Conservation (phyloP, 2,329 filamentous ascomycete species). For the Metarhizium rileyi region DNA sequence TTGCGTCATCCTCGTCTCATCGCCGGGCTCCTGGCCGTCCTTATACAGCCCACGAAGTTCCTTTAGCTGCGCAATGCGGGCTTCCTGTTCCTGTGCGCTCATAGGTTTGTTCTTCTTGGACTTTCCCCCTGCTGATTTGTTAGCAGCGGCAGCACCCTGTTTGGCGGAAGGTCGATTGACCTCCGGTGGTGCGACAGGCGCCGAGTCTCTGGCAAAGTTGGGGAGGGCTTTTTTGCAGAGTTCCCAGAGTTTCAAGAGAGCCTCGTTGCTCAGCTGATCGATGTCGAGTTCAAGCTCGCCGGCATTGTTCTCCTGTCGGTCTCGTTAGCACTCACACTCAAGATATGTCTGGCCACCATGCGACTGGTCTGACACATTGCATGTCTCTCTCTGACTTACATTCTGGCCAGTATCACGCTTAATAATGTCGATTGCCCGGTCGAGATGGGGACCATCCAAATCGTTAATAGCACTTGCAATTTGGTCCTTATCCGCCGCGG, state of each 20-base stretch:
- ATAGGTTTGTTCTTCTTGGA: conserved; percentile 69
- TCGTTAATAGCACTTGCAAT: conserved; percentile 80
- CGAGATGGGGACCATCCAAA: conserved; percentile 68
- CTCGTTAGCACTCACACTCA: not conserved
- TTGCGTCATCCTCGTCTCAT: conserved; percentile 16
- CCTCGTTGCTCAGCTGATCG: conserved; percentile 46
- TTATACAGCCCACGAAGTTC: conserved; percentile 38
- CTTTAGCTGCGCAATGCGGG: conserved; percentile 51
- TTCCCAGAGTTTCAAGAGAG: conserved; percentile 41
- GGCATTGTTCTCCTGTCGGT: conserved; percentile 43
- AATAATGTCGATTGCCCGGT: conserved; percentile 79
- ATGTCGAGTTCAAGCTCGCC: conserved; percentile 53
- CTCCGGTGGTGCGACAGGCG: conserved; percentile 20
- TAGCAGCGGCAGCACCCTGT: conserved; percentile 13
- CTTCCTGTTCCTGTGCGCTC: conserved; percentile 60
- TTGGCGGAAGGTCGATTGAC: conserved; percentile 20
- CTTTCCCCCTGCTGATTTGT: conserved; percentile 26
- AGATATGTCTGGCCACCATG: not conserved
- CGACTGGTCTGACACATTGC: not conserved
- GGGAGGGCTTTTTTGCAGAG: conserved; percentile 34
- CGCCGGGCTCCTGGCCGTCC: conserved; percentile 22
- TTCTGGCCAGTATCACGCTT: conserved; percentile 71
- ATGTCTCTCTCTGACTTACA: conserved; percentile 37
- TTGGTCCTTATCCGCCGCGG: conserved; percentile 78
- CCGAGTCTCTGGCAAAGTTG: conserved; percentile 27